Evolutionary conservation across 768 basidiomycete genomes (phyloP), one percentile per base, ranked within the genome.

Genomic region (Lactifluus echinatus): DNA sequence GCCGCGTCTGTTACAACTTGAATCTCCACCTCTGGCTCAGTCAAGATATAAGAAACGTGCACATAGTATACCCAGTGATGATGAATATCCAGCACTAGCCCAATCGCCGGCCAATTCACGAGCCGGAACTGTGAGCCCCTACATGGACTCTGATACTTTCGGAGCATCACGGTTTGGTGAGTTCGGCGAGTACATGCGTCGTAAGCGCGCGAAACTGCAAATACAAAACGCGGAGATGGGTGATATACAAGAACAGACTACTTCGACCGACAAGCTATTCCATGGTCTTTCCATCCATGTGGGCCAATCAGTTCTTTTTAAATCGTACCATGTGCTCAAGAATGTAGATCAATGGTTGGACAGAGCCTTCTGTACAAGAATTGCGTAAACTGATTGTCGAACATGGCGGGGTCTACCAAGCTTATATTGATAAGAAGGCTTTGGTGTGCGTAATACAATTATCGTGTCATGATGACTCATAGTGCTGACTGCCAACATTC

Each of bases 201-300:
- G 93, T 58, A 97, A 97, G 72, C 81, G 95, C 2, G 85, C 87
- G 29, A 98, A 98, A 69, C 69, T 98, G 48, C 89, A 88, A 64
- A 82, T 91, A 4, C 89, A 93, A 71, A 90, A 92, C 59, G 67
- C 67, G 33, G 69, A 70, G 53, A 65, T 78, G 34, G 66, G 69
- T 26, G 58, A 64, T 21, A 43, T 36, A n/a, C 63, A 53, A 21
- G 67, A 50, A n/a, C 64, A 61, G 15, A 56, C 52, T 23, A 66
- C 55, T 21, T 63, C 40, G 19, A 70, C 70, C 36, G 77, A 75
- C 39, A 68, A 74, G 56, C 79, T 96, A 34, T 91, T 98, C 63
- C 71, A 76, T 29, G 89, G 85, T 0, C 63, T 94, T 26, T 74
- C 85, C 0, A 83, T 97, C 47, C 91, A 97, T 69, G 94, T 96